phyloP scores from a whole-genome alignment of 2,329 filamentous ascomycete species.

The Alternaria atra region DNA sequence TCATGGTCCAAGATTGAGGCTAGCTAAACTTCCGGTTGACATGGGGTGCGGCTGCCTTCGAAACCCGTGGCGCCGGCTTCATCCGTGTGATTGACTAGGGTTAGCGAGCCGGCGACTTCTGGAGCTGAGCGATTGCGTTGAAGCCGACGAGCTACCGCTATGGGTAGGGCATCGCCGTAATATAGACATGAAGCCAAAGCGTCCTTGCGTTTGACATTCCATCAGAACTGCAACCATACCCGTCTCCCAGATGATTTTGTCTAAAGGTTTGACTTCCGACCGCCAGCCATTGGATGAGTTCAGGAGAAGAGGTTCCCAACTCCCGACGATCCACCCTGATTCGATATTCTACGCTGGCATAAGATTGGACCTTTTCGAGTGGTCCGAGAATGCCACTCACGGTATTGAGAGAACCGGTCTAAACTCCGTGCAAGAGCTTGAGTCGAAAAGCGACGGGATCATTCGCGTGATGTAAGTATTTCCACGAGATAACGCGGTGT shows the following conservation, averaged over 20 bases:
- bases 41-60: background rate
- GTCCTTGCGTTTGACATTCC: background rate
- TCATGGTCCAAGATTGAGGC: background rate
- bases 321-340: background rate
- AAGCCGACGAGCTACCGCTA: background rate
- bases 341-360: background rate
- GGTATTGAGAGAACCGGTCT: constrained; percentile 16
- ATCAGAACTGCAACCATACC: background rate
- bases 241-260: constrained; percentile 15
- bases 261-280: constrained; percentile 24
- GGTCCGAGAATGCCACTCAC: constrained; percentile 19
- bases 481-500: background rate
- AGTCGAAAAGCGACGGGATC: constrained; percentile 4
- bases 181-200: background rate
- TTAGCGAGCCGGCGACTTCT: background rate
- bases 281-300: constrained; percentile 23
- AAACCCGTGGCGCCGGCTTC: background rate
- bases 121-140: background rate
- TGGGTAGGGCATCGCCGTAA: rapidly evolving
- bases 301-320: background rate
- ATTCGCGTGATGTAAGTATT: constrained; percentile 34
- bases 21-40: background rate
- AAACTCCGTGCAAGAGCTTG: constrained; percentile 15
- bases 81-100: background rate
- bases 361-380: constrained; percentile 33